A percentile compares a stretch with the other conserved stretches of the same genome.
phyloP scores from a whole-genome alignment of 495 filamentous ascomycete species.

The Glonium stellatum region DNA sequence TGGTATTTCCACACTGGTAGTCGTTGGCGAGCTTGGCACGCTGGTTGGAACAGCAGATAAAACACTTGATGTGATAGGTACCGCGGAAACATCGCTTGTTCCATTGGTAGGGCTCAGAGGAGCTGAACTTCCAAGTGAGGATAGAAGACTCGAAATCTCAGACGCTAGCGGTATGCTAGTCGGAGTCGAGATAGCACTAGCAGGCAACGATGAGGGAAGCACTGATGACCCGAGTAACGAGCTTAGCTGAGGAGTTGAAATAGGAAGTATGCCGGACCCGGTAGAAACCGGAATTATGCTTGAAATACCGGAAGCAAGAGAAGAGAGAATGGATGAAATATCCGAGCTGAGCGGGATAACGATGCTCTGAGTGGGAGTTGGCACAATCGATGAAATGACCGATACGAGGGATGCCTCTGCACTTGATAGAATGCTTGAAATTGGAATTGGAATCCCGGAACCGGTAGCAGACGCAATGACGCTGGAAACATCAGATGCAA shows the following conservation, averaged over 20 bases:
- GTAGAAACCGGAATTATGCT: not conserved
- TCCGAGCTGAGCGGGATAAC: not conserved
- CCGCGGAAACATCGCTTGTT: not conserved
- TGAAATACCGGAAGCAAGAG: not conserved
- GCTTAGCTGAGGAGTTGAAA: not conserved
- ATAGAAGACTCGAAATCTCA: not conserved
- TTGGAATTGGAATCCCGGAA: not conserved
- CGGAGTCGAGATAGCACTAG: not conserved
- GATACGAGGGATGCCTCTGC: not conserved
- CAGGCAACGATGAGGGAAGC: not conserved
- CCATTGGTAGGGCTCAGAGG: constrained; percentile 15
- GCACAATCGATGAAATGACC: not conserved
- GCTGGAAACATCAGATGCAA: constrained; percentile 10
- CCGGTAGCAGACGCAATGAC: not conserved
- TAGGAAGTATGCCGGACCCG: not conserved
- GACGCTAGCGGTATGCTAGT: not conserved
- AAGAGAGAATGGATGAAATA: not conserved
- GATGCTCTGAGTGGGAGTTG: not conserved
- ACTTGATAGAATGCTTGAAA: not conserved
- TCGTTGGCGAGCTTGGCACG: not conserved
- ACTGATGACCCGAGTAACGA: not conserved
- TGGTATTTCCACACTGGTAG: constrained; percentile 2
- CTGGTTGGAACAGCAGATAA: not conserved
- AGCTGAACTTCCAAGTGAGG: not conserved
- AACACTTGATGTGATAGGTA: constrained; percentile 1